These are phyloP conservation scores for Trypanosomatidae sp. DNA, from an alignment of 208 protist species.

Conservation along the genomic window DNA sequence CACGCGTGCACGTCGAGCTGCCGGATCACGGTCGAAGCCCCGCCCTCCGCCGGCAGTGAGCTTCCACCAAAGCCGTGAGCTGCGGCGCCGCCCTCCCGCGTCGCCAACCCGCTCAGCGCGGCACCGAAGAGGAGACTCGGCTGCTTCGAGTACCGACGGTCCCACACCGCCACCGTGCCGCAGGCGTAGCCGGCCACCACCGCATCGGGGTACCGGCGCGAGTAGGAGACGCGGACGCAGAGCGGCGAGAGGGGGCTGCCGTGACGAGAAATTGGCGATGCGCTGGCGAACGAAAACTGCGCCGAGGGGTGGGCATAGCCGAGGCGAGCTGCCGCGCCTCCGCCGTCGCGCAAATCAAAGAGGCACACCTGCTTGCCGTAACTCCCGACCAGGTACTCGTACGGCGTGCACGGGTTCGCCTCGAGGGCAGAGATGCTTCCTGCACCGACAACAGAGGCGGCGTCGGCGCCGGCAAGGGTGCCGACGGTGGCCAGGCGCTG, in stretches of 20 bases:
- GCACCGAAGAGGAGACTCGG: slow-evolving; percentile 22
- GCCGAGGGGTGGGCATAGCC: slow-evolving; percentile 31
- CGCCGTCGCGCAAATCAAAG: slow-evolving; percentile 32
- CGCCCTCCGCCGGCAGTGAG: not conserved
- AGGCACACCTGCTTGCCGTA: slow-evolving; percentile 38
- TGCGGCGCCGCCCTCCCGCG: too few species aligned
- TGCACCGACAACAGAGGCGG: slow-evolving; percentile 16
- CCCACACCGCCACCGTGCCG: slow-evolving; percentile 47
- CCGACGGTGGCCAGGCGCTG: slow-evolving; percentile 28
- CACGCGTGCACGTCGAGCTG: slow-evolving; percentile 56
- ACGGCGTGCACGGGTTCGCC: slow-evolving; percentile 38
- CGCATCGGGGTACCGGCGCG: slow-evolving; percentile 59
- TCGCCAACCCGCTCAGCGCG: slow-evolving; percentile 3
- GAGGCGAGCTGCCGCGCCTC: slow-evolving; percentile 30
- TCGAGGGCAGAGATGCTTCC: slow-evolving; percentile 13
- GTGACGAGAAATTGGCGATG: slow-evolving; percentile 3
- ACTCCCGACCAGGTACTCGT: slow-evolving; percentile 29
- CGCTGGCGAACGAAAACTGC: too few species aligned
- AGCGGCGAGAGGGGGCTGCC: slow-evolving; percentile 13
- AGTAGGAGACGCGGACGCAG: slow-evolving; percentile 44
- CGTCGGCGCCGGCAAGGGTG: too few species aligned
- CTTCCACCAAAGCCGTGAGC: not conserved
- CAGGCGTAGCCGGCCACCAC: slow-evolving; percentile 62
- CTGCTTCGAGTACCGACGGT: slow-evolving; percentile 23
- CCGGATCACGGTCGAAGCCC: slow-evolving; percentile 13